phyloP scores from a whole-genome alignment of 2,329 filamentous ascomycete species.

The Corynespora cassiicola region DNA sequence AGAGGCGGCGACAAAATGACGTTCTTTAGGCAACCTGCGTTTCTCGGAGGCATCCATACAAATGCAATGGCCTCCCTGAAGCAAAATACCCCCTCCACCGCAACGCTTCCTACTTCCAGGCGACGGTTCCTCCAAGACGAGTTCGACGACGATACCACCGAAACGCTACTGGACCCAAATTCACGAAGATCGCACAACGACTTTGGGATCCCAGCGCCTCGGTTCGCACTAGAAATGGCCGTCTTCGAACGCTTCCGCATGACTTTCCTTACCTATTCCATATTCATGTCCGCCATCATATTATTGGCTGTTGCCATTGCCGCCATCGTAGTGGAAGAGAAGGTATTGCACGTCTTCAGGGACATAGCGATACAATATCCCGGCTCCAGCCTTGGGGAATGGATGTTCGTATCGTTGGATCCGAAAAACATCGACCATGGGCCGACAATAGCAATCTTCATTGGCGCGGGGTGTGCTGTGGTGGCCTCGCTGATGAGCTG shows the following conservation, averaged over 20 bases:
- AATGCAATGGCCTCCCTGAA: too few species aligned
- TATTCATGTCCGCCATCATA: constrained; percentile 2
- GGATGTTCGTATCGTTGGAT: constrained; percentile 13
- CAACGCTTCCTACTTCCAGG: too few species aligned
- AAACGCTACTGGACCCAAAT: too few species aligned
- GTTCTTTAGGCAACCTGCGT: too few species aligned
- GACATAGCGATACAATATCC: constrained; percentile 14
- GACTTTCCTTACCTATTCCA: constrained; percentile 3
- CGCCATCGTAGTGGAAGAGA: constrained; percentile 9
- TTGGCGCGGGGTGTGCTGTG: constrained; percentile 4
- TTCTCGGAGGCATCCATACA: too few species aligned
- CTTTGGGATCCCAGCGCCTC: too few species aligned
- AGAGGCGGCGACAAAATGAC: too few species aligned
- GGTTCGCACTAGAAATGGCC: too few species aligned
- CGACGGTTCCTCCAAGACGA: too few species aligned
- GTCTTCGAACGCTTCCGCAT: constrained; percentile 3
- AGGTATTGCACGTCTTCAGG: constrained; percentile 9
- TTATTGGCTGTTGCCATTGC: constrained; percentile 10
- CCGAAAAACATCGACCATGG: constrained; percentile 15
- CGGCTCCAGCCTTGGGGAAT: constrained; percentile 16
- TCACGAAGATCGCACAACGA: too few species aligned
- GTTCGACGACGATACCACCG: too few species aligned
- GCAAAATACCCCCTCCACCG: too few species aligned
- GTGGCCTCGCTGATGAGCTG: constrained; percentile 3
- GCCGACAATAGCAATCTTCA: constrained; percentile 8